phyloP scores from a whole-genome alignment of 2,329 filamentous ascomycete species.

The Myriosclerotinia duriaeana region DNA sequence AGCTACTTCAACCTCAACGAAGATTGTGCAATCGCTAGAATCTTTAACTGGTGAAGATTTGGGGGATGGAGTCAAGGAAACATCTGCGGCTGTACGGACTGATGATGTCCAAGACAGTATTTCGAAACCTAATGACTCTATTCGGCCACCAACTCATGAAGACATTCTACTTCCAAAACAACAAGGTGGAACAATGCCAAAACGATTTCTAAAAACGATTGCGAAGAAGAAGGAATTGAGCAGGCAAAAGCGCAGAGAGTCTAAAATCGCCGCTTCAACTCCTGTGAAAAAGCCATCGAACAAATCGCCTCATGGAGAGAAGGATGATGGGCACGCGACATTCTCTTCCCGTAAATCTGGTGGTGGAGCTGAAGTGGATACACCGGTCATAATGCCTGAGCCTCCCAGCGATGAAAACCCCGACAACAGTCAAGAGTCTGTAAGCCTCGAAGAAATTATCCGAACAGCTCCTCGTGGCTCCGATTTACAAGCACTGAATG shows the following conservation, averaged over 20 bases:
- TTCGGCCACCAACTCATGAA: neutral
- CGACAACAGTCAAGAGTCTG: constrained; percentile 4
- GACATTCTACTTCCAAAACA: neutral
- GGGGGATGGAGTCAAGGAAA: neutral
- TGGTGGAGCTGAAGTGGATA: neutral
- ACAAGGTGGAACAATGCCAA: neutral
- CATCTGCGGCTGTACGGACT: too few relatives aligned
- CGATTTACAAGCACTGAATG: neutral
- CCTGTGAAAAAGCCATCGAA: neutral
- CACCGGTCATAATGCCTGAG: neutral
- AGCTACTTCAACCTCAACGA: neutral
- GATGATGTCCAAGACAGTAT: neutral
- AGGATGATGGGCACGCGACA: too few relatives aligned
- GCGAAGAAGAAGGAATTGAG: neutral
- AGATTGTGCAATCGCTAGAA: neutral
- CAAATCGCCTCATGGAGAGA: neutral
- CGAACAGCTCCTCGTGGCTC: neutral
- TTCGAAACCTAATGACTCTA: neutral
- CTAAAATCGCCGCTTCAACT: neutral
- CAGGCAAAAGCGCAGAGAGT: neutral
- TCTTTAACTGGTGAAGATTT: neutral
- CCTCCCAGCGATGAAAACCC: neutral
- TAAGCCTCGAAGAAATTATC: constrained; percentile 7
- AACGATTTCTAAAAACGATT: constrained; percentile 1
- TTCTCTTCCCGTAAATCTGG: neutral